Evolutionary conservation across 495 filamentous ascomycete genomes (phyloP), one percentile per base, ranked within the genome.

Genomic region (Opeltia flavorubescens): DNA sequence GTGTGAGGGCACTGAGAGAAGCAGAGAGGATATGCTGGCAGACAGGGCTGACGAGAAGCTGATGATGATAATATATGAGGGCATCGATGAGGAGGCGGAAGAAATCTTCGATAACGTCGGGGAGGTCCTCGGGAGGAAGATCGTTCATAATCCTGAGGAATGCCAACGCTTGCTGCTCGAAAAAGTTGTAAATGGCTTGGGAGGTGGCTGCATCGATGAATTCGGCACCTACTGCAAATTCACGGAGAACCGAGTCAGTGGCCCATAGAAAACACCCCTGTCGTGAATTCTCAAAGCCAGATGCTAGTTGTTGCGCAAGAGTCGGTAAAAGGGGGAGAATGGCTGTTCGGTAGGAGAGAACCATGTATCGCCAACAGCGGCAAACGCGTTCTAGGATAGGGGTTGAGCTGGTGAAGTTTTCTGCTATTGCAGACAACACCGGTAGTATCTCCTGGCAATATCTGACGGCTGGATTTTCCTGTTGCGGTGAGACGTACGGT

Each of bases 231-330:
- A 88, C 83, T 0, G 86, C 86, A 60, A 95, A 99, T 57, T 99
- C 91, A 34, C 93, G 83, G 15, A 96, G 74, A 50, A 99, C 89
- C 9, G 91, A 83, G 51, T 86, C 86, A 2, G 89, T 94, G 21
- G 87, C 89, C 91, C 91, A 99, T 31, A 99, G 66, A 70, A 99
- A 96, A 62, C 89, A 95, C 17, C 91, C 93, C 63, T 96, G 89
- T 35, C 80, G 80, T 2, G 89, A 94, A 12, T 74, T 75, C 34
- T 83, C 70, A 60, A 96, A 99, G 0, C 88, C 88, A 47, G 66
- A 72, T 5, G 84, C 82, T 38, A 99, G 75, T 60, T 89, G 88
- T 49, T 87, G 80, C 18, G 93, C 91, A 56, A 99, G 75, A 7
- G 78, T 71, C 4, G 84, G 85, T 18, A 99, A 70, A 2, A 99